Evolutionary conservation across 371 early-diverging fungal species (phyloP).

Genomic region (Mucor irregularis): DNA sequence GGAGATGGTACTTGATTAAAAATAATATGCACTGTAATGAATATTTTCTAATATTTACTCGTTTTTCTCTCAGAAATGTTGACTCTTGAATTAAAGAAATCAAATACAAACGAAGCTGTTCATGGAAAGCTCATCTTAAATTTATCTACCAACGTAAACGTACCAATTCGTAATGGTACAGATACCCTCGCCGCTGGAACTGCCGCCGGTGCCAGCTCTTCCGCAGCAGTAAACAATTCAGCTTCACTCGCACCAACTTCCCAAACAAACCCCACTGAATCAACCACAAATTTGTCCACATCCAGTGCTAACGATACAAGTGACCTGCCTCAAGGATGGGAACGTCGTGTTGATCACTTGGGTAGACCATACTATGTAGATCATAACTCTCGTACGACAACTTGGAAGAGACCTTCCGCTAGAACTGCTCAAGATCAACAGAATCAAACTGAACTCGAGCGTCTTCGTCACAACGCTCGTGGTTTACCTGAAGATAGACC

Average conservation of each 20-base stretch:
- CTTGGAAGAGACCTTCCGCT: conserved; percentile 71
- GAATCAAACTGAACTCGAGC: conserved; percentile 69
- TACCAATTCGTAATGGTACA: conserved; percentile 42
- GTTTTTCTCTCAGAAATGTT: conserved; percentile 69
- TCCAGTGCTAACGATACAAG: background rate
- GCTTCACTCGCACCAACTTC: conserved; percentile 2
- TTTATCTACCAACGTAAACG: conserved; percentile 63
- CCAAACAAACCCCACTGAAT: background rate
- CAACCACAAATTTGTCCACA: conserved; percentile 5
- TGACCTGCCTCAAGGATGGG: conserved; percentile 59
- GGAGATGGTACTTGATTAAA: conserved; percentile 62
- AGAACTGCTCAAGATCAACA: conserved; percentile 57
- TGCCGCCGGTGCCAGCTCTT: conserved; percentile 17
- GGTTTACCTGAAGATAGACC: conserved; percentile 73
- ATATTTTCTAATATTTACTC: background rate
- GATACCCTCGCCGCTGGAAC: conserved; percentile 42
- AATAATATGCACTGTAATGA: no score
- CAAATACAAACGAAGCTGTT: conserved; percentile 78
- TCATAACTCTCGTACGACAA: conserved; percentile 70
- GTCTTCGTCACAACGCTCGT: conserved; percentile 78
- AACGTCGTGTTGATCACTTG: conserved; percentile 68
- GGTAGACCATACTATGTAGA: conserved; percentile 76
- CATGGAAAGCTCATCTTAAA: conserved; percentile 84
- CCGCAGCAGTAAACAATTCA: conserved; percentile 3
- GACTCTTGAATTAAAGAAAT: conserved; percentile 84